Base-by-base conservation (phyloP, 208 protist genomes). In the Crithidia acanthocephali region DNA sequence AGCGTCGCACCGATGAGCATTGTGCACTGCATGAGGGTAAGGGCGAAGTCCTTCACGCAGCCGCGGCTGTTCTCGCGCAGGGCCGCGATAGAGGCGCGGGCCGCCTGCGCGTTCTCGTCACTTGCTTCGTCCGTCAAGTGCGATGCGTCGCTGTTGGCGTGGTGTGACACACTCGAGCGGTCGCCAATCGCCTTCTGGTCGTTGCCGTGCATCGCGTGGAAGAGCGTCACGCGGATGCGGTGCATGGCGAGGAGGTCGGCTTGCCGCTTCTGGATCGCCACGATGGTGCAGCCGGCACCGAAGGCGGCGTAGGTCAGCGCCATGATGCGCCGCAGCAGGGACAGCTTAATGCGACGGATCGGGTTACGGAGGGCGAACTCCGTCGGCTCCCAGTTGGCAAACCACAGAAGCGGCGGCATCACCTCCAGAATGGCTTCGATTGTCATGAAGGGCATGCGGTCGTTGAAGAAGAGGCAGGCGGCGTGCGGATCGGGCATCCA, bases 291-390 rank as follows among this genome's bases (percentile, higher is more conserved):
- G 22, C 80, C 74, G 6, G 67, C 67, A n/a, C 72, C 74, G 28
- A 78, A 77, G 32, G 80, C 80, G 30, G 80, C 80, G 72, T 85
- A 85, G 2, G 71, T 77, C 8, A 85, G 68, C 16, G 80, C 62
- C 53, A 85, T 70, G 48, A 85, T 50, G 27, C 80, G 68, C 7
- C 75, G 68, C 30, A 85, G 60, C n/a, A 85, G 72, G 10, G 80
- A 77, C 25, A 85, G 68, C 72, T 85, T 85, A 57, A 85, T n/a
- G 2, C 72, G 67, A 15, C 80, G 74, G 30, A 85, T 76, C 20
- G 76, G 76, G 55, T 85, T 85, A 40, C 75, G 74, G 35, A 80
- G 33, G 13, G 66, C 30, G 59, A 81, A 85, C 68, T 85, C 72
- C 7, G 32, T 15, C 44, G 80, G 80, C 71, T 85, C 80, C 80